Percentiles rank a stretch among this genome's conserved stretches.
Conservation (phyloP, 2,329 filamentous ascomycete genomes). For the Sporothrix inflata region DNA sequence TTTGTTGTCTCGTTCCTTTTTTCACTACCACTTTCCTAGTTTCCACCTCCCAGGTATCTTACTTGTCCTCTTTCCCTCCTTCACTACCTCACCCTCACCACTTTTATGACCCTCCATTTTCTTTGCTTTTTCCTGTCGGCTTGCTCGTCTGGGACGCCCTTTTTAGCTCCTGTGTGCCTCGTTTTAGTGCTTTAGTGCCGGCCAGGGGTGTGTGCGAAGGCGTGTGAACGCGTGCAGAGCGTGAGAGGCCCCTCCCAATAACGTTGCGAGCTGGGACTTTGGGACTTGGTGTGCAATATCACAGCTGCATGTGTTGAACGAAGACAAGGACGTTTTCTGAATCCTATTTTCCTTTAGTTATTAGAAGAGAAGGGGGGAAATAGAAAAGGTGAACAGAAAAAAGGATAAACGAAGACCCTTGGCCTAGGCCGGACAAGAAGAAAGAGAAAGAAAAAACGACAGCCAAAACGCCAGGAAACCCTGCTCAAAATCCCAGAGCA, state of each 20-base stretch:
- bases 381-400: neutral
- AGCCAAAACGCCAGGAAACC: neutral
- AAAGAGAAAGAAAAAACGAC: neutral
- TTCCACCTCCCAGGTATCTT: neutral
- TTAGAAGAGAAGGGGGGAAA: neutral
- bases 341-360: neutral
- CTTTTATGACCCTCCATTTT: slow-evolving; percentile 5
- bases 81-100: neutral
- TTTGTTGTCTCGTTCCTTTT: slow-evolving; percentile 1
- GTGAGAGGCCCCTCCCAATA: neutral
- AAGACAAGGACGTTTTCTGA: neutral
- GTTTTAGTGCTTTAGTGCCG: slow-evolving; percentile 20
- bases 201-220: neutral
- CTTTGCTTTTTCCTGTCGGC: slow-evolving; percentile 1
- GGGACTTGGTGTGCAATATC: neutral
- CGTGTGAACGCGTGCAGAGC: neutral
- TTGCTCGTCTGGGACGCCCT: slow-evolving; percentile 5
- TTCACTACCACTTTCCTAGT: neutral
- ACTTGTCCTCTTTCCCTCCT: neutral
- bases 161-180: slow-evolving; percentile 6
- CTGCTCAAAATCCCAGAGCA: neutral
- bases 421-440: neutral
- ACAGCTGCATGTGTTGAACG: neutral
- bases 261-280: slow-evolving; percentile 8
- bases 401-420: neutral